Percentiles rank a stretch among this genome's conserved stretches.
Evolutionary conservation across 306 rosid species (phyloP).

Genomic region (Castanea crenata): DNA sequence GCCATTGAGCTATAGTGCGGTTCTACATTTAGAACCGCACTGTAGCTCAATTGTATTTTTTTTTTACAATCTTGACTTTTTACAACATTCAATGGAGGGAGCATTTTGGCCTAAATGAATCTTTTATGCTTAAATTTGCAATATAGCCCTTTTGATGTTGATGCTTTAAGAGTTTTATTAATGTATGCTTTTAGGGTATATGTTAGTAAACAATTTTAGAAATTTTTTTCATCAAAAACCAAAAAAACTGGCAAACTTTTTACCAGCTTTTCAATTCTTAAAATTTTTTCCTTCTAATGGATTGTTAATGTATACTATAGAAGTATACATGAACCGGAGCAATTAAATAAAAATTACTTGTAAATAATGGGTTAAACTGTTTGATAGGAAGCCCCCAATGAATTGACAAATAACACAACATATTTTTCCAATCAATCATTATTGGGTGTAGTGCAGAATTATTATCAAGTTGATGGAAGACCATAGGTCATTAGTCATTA

Average conservation of each 20-base stretch:
- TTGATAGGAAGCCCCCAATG: not conserved
- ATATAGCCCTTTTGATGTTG: too few relatives aligned
- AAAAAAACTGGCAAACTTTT: not conserved
- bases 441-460: not conserved
- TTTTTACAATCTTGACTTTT: too few relatives aligned
- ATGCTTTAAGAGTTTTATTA: too few relatives aligned
- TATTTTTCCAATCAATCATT: not conserved
- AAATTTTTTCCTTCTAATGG: not conserved
- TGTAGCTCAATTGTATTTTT: too few relatives aligned
- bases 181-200: fast-evolving
- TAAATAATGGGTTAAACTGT: not conserved
- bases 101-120: too few relatives aligned
- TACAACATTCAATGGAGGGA: too few relatives aligned
- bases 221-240: too few relatives aligned
- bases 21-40: too few relatives aligned
- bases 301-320: too few relatives aligned
- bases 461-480: constrained; percentile 11
- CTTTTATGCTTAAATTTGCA: too few relatives aligned
- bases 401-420: not conserved
- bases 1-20: too few relatives aligned
- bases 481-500: not conserved
- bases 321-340: too few relatives aligned
- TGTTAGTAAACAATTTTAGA: not conserved
- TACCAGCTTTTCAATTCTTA: not conserved
- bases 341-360: not conserved